Evolutionary conservation across 768 basidiomycete species (phyloP), one percentile per base, ranked within the genome.

Genomic region (Cubamyces sp.): DNA sequence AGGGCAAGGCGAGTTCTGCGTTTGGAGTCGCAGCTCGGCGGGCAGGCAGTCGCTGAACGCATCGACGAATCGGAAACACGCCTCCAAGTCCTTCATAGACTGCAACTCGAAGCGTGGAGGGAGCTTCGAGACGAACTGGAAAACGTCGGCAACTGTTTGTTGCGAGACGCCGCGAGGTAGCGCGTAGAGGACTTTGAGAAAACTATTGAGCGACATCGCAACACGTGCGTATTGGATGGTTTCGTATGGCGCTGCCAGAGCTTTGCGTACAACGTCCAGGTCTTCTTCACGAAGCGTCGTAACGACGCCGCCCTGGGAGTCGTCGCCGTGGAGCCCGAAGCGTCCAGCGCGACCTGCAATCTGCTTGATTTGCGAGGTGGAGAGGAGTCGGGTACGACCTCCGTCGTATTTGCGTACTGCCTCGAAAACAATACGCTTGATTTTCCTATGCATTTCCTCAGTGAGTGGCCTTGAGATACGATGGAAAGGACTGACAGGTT

Each of bases 271-370:
- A 60, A 82, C 74, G 0, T 81, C 79, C 12, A 97, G 79, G 71
- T 95, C 92, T 1, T 76, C 70, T 2, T 76, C 71, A 45, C 79
- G 71, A n/a, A 96, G 71, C 0, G 94, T 90, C 0, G 94, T 95
- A 8, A 87, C 89, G 34, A 81, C 79, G 23, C 96, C 94, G 7
- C 81, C 84, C 0, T 81, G 72, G 58, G 66, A 68, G 41, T 79
- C 76, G 37, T 69, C 70, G 23, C 71, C 76, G 28, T 88, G 86
- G 45, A 91, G 73, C 3, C 92, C 92, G 72, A 84, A 98, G 2
- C 96, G 89, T 14, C 96, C 96, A 0, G 96, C 96, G 42, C 96
- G 85, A 6, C 96, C 95, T 1, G 91, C 95, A 49, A 98, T 97
- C 73, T 98, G 96, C 73, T 97, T 97, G 71, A 92, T 84, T 66